Percentiles rank a stretch among this genome's conserved stretches.
phyloP scores from a whole-genome alignment of 148 eudicot species.

The Nepenthes gracilis region DNA sequence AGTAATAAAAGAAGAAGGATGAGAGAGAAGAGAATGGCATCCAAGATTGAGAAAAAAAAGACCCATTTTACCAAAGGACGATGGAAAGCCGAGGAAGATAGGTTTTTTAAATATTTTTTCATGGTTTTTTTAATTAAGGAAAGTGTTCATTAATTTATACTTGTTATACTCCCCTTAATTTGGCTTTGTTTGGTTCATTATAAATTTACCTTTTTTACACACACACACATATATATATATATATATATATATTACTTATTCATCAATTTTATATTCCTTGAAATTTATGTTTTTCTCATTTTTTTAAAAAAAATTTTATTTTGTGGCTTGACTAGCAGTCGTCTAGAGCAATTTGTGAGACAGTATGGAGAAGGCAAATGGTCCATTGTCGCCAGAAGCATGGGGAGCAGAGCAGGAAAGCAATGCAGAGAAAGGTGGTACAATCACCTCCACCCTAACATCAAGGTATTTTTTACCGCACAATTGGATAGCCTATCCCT shows the following conservation, averaged over 20 bases:
- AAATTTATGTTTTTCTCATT: neutral
- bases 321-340: neutral
- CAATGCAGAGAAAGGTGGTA: constrained; percentile 3
- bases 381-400: neutral
- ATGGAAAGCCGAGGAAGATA: neutral
- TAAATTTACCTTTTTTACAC: no score
- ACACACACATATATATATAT: no score
- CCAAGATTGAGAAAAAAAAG: constrained; percentile 1
- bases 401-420: neutral
- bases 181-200: neutral
- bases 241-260: no score
- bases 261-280: no score
- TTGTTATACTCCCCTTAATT: neutral
- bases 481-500: no score
- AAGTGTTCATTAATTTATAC: neutral
- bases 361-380: neutral
- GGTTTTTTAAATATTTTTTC: neutral
- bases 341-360: neutral
- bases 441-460: neutral
- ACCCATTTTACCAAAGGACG: neutral
- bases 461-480: neutral
- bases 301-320: neutral
- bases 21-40: no score
- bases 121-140: neutral
- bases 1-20: no score